phyloP scores from a whole-genome alignment of 2,329 filamentous ascomycete genomes.

The Fusarium graminum region DNA sequence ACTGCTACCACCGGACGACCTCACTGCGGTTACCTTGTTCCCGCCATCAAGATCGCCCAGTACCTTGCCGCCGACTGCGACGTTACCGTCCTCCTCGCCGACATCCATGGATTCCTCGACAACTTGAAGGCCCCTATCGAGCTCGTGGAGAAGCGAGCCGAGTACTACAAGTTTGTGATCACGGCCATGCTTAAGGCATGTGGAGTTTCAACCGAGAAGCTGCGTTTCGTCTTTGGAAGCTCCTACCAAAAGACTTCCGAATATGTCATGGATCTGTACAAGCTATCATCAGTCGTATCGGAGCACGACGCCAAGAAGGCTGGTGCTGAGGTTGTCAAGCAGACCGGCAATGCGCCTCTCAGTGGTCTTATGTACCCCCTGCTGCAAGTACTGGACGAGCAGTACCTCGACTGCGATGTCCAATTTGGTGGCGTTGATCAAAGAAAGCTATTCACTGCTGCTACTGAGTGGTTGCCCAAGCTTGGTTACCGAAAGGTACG shows the following conservation, averaged over 20 bases:
- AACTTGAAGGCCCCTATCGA: conserved; percentile 90
- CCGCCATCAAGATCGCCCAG: conserved; percentile 90
- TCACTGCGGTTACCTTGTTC: conserved; percentile 90
- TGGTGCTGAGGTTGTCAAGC: conserved; percentile 94
- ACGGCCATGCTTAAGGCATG: conserved; percentile 81
- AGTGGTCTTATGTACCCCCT: conserved; percentile 61
- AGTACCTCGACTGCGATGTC: conserved; percentile 87
- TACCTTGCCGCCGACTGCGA: conserved; percentile 87
- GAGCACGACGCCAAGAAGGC: conserved; percentile 90
- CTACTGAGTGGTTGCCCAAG: conserved; percentile 86
- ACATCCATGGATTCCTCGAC: conserved; percentile 83
- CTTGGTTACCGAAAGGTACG: conserved; percentile 80
- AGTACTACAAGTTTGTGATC: conserved; percentile 86
- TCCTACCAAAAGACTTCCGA: conserved; percentile 79
- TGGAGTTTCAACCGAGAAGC: conserved; percentile 80
- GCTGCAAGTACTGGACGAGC: conserved; percentile 90
- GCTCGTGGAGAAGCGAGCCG: conserved; percentile 82
- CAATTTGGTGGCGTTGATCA: conserved; percentile 91
- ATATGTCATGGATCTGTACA: conserved; percentile 92
- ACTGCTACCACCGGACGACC: conserved; percentile 89
- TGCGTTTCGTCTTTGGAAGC: conserved; percentile 87
- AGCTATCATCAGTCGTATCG: conserved; percentile 76
- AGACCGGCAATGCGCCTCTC: conserved; percentile 80
- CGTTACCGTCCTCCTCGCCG: conserved; percentile 81
- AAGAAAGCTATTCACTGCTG: conserved; percentile 88